These are phyloP conservation scores for Erodium texanum DNA, from an alignment of 441 rosid genomes.

Conservation along the genomic window DNA sequence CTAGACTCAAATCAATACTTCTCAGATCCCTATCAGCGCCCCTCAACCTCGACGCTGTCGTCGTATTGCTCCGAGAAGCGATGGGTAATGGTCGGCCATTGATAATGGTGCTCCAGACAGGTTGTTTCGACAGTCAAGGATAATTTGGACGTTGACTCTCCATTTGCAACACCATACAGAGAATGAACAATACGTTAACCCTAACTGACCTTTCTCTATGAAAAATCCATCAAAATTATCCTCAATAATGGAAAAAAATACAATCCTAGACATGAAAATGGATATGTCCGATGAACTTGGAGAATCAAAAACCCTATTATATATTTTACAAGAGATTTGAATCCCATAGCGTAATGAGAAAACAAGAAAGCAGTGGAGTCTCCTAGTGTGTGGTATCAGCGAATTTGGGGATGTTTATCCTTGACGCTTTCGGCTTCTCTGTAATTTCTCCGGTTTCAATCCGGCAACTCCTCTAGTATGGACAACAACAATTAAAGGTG, in stretches of 20 bases:
- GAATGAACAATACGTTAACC: slow-evolving; percentile 24
- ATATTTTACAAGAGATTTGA: neutral
- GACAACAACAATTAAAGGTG: too few species aligned
- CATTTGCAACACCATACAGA: slow-evolving; percentile 38
- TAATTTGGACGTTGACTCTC: slow-evolving; percentile 70
- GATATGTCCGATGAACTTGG: neutral
- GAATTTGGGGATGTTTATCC: neutral
- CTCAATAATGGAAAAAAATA: neutral
- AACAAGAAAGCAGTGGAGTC: neutral
- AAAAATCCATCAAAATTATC: neutral
- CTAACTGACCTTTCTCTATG: slow-evolving; percentile 13
- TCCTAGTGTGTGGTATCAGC: neutral
- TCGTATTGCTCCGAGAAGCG: slow-evolving; percentile 28
- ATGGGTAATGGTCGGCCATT: slow-evolving; percentile 31
- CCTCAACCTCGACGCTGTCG: slow-evolving; percentile 30
- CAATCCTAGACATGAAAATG: neutral
- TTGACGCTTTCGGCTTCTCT: too few species aligned
- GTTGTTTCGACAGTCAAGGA: slow-evolving; percentile 45
- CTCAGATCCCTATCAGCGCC: slow-evolving; percentile 15
- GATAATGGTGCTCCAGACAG: slow-evolving; percentile 21
- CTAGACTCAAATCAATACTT: slow-evolving; percentile 34
- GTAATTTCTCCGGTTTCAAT: too few species aligned
- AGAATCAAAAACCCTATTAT: neutral
- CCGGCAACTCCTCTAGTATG: too few species aligned
- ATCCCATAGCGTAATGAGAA: neutral